These are phyloP conservation scores for Furcasterigmium sp. DNA, from an alignment of 2,329 filamentous ascomycete species.

Conservation along the genomic window DNA sequence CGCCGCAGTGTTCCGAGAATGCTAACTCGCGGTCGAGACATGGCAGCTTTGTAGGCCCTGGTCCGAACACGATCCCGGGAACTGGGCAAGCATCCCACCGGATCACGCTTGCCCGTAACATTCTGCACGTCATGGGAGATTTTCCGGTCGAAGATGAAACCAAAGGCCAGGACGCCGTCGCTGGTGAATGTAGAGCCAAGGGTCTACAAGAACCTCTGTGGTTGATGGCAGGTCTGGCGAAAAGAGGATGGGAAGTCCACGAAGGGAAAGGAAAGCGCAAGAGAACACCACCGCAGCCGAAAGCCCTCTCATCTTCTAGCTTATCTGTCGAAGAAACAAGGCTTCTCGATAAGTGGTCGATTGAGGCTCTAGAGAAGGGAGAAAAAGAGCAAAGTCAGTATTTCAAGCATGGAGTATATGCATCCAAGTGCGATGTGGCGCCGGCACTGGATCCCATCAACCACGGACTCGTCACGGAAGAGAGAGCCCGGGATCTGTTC, in stretches of 20 bases:
- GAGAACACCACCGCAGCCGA: background rate
- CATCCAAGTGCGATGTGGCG: constrained; percentile 4
- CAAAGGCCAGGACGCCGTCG: background rate
- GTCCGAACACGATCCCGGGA: too few species aligned
- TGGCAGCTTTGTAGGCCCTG: too few species aligned
- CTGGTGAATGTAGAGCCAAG: background rate
- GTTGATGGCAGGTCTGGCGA: constrained; percentile 1
- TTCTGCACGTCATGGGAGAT: background rate
- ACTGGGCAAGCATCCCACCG: too few species aligned
- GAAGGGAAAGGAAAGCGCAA: background rate
- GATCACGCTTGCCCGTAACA: too few species aligned
- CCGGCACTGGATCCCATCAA: constrained; percentile 2
- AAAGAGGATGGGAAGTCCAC: constrained; percentile 3
- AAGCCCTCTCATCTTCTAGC: background rate
- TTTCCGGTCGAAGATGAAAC: constrained; percentile 2
- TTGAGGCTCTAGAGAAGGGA: constrained; percentile 1
- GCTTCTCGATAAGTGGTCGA: constrained; percentile 4
- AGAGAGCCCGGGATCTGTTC: constrained; percentile 2
- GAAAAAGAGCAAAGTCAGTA: constrained; percentile 4
- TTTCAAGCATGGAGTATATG: constrained; percentile 1
- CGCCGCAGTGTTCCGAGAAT: too few species aligned
- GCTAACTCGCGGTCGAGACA: too few species aligned
- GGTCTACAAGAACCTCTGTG: constrained; percentile 4
- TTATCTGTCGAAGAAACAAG: constrained; percentile 1
- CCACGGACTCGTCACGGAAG: constrained; percentile 3